phyloP scores from a whole-genome alignment of 352 stramenopile genomes.

The Phytophthora crassamura region DNA sequence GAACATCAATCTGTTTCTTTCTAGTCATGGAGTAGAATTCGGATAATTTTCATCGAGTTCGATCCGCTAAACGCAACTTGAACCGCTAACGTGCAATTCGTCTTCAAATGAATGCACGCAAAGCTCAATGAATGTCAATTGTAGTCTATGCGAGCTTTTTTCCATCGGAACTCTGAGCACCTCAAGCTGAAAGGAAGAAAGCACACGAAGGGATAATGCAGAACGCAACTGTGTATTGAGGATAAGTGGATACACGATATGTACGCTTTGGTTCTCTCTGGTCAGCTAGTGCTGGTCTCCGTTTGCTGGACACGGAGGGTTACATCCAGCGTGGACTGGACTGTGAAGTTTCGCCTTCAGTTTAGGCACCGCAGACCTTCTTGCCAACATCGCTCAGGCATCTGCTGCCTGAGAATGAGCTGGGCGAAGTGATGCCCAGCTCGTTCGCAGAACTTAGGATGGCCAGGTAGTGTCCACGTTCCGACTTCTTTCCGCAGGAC shows the following conservation, averaged over 20 bases:
- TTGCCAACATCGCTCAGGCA: slow-evolving; percentile 40
- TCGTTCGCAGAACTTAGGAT: slow-evolving; percentile 48
- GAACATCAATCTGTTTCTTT: not conserved
- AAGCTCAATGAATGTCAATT: no score
- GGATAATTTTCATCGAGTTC: no score
- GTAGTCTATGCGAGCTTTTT: not conserved
- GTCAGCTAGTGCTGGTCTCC: slow-evolving; percentile 19
- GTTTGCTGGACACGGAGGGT: slow-evolving; percentile 17
- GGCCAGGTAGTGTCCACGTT: slow-evolving; percentile 62
- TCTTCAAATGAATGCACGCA: not conserved
- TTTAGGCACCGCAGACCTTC: slow-evolving; percentile 29
- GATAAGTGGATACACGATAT: slow-evolving; percentile 22
- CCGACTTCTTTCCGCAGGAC: slow-evolving; percentile 47
- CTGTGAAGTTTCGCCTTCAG: not conserved
- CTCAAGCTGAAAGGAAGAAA: not conserved
- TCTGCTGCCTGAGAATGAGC: slow-evolving; percentile 50
- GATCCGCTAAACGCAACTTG: not conserved
- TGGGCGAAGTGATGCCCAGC: slow-evolving; percentile 45
- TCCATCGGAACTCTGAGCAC: not conserved
- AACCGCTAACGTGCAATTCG: not conserved
- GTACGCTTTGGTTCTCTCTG: slow-evolving; percentile 18
- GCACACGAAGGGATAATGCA: not conserved
- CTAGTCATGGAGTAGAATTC: not conserved
- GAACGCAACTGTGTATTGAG: slow-evolving; percentile 32
- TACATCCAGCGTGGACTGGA: slow-evolving; percentile 25